Conservation (phyloP, 2,329 filamentous ascomycete genomes). For the Fusarium veterinarium region DNA sequence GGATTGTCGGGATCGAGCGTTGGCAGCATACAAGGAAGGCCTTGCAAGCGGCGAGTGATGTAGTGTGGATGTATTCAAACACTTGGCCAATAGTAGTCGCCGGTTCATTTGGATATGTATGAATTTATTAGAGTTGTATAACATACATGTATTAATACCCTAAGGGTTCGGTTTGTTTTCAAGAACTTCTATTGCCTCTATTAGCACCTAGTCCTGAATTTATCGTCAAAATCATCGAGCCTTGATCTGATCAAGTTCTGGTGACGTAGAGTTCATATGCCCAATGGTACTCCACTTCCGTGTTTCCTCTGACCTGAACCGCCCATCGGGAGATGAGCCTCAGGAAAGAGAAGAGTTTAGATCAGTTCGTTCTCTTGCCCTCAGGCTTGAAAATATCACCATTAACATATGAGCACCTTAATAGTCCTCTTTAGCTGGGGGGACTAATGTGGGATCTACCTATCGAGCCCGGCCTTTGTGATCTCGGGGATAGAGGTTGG, state of each 20-base stretch:
- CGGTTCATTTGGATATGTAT: background rate
- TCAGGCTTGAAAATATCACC: background rate
- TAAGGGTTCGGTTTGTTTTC: background rate
- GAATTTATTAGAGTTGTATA: background rate
- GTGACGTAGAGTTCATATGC: background rate
- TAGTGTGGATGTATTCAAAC: background rate
- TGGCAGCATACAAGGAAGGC: constrained; percentile 75
- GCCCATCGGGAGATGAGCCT: background rate
- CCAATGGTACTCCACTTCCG: background rate
- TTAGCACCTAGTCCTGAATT: background rate
- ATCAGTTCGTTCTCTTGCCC: background rate
- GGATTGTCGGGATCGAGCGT: constrained; percentile 71
- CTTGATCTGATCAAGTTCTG: background rate
- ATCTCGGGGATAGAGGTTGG: background rate
- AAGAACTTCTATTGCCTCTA: background rate
- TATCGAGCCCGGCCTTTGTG: background rate
- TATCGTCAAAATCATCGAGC: background rate
- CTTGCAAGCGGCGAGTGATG: constrained; percentile 45
- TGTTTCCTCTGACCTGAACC: background rate
- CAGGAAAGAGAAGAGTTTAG: background rate
- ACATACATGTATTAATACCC: background rate
- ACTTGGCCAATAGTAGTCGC: background rate
- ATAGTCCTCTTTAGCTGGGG: background rate
- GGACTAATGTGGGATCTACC: background rate
- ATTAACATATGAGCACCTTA: background rate